Evolutionary conservation across 2,329 filamentous ascomycete genomes (phyloP).

Genomic region (Torrubiellomyces zombiae): DNA sequence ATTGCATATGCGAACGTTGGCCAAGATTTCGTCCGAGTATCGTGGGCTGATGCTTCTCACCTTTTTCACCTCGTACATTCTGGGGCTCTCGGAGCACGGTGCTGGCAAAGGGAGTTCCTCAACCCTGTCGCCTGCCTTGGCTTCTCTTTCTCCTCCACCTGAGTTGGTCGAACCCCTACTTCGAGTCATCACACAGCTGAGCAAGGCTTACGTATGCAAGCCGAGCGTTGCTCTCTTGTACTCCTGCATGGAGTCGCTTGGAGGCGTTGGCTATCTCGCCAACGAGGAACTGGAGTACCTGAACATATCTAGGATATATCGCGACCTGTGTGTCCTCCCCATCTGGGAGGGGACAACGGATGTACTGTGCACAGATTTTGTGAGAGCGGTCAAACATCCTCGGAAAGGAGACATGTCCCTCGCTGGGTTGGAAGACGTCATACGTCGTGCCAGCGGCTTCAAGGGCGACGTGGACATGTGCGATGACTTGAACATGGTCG

Average conservation of each 20-base stretch:
- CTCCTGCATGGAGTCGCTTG: constrained; percentile 46
- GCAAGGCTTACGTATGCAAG: constrained; percentile 42
- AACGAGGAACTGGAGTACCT: constrained; percentile 46
- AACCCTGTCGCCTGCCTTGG: constrained; percentile 7
- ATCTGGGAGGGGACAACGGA: constrained; percentile 65
- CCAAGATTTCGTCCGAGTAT: constrained; percentile 37
- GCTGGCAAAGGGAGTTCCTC: constrained; percentile 1
- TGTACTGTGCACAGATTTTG: constrained; percentile 40
- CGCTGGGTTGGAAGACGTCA: constrained; percentile 25
- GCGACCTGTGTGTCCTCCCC: constrained; percentile 45
- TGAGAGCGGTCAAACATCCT: constrained; percentile 29
- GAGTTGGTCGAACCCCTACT: constrained; percentile 27
- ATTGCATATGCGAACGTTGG: constrained; percentile 41
- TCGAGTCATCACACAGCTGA: constrained; percentile 39
- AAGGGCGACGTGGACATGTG: constrained; percentile 10
- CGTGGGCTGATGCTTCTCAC: constrained; percentile 37
- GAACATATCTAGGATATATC: constrained; percentile 49
- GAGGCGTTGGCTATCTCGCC: constrained; percentile 49
- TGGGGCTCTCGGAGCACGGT: constrained; percentile 36
- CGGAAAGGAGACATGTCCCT: constrained; percentile 18
- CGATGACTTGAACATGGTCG: constrained; percentile 12
- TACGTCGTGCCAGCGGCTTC: constrained; percentile 11
- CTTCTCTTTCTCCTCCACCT: constrained; percentile 16
- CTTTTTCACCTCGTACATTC: constrained; percentile 34
- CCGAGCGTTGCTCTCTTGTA: constrained; percentile 31